Evolutionary conservation across 78 protist genomes (phyloP).

Genomic region (Dictyostelium intermedium): DNA sequence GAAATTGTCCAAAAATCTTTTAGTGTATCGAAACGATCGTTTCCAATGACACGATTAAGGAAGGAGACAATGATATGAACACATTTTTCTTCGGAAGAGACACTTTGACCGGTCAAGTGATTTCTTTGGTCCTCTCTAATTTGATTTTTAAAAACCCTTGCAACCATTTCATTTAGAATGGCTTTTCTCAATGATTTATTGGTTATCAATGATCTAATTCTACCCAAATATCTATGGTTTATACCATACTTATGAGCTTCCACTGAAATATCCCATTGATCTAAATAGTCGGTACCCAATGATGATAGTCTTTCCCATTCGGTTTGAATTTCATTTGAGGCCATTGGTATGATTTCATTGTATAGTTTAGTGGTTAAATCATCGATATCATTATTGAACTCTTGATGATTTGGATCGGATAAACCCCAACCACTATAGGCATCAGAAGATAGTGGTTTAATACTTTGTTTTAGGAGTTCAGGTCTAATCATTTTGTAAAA

Average conservation of each 20-base stretch:
- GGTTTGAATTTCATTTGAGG: neutral
- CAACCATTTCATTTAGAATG: conserved; percentile 63
- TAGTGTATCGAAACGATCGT: neutral
- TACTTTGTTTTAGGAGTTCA: conserved; percentile 32
- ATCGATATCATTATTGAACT: conserved; percentile 20
- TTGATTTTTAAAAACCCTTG: conserved; percentile 14
- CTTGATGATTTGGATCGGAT: neutral
- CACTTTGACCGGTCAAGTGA: neutral
- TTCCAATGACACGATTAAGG: conserved; percentile 16
- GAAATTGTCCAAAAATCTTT: conserved; percentile 40
- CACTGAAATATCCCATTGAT: neutral
- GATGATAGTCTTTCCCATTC: neutral
- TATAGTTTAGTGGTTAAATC: conserved; percentile 2
- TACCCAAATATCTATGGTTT: conserved; percentile 40
- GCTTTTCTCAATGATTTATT: neutral
- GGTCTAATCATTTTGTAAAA: conserved; percentile 73
- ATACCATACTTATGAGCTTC: conserved; percentile 61
- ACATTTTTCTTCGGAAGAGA: conserved; percentile 6
- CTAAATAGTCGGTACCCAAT: neutral
- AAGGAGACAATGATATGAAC: conserved; percentile 9
- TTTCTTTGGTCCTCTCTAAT: conserved; percentile 21
- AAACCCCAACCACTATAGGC: conserved; percentile 67
- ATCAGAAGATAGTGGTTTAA: conserved; percentile 38
- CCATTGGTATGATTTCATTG: conserved; percentile 2
- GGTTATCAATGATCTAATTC: neutral